Conservation (phyloP, 148 eudicot species). For the Pharnaceum exiguum region DNA sequence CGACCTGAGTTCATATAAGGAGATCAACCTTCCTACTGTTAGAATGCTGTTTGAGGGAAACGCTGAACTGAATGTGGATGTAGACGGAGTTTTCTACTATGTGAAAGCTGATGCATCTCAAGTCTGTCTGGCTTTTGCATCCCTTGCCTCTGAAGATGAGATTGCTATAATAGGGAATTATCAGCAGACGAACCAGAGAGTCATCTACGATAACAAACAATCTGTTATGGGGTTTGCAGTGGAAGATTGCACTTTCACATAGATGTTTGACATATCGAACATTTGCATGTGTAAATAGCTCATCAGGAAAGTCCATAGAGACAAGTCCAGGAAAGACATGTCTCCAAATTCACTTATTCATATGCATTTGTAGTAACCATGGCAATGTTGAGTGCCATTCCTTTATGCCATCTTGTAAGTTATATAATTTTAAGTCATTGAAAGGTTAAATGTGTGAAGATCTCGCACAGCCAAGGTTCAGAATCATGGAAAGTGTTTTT, state of each 20-base stretch:
- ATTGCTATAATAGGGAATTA: conserved; percentile 73
- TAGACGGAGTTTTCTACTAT: conserved; percentile 56
- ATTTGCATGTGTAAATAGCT: neutral
- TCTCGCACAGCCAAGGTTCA: too few species aligned
- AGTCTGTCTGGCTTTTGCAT: conserved; percentile 72
- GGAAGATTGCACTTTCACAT: conserved; percentile 65
- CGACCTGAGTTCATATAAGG: conserved; percentile 49
- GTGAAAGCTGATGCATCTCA: conserved; percentile 69
- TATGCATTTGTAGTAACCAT: too few species aligned
- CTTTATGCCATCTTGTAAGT: too few species aligned
- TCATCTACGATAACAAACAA: conserved; percentile 58
- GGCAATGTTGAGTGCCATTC: too few species aligned
- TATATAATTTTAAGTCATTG: too few species aligned
- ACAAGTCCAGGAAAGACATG: too few species aligned
- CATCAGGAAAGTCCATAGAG: too few species aligned
- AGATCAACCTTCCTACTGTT: conserved; percentile 55
- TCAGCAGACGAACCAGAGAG: conserved; percentile 72
- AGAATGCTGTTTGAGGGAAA: conserved; percentile 48
- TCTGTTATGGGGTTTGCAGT: conserved; percentile 65
- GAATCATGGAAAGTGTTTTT: too few species aligned
- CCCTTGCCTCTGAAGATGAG: conserved; percentile 57
- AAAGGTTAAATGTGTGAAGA: too few species aligned
- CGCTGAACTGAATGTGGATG: conserved; percentile 52
- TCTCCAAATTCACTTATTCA: too few species aligned
- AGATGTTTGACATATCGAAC: neutral